Percentiles rank a stretch among this genome's conserved stretches.
Conservation (phyloP, 495 filamentous ascomycete species). For the Talaromyces liani region DNA sequence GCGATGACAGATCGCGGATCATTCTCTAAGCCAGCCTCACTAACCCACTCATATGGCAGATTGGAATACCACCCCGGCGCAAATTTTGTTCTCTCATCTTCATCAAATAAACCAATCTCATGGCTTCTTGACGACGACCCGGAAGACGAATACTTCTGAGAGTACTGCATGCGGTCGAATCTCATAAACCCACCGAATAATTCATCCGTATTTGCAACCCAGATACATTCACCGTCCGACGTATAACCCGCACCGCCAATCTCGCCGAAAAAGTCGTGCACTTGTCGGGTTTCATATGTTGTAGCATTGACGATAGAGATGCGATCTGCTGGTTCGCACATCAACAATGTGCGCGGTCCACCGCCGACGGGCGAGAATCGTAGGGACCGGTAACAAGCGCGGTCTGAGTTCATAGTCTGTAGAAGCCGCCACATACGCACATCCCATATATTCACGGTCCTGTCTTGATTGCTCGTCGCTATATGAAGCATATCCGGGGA, state of each 20-base stretch:
- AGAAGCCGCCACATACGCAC: constrained; percentile 64
- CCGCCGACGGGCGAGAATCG: constrained; percentile 74
- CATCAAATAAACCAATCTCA: neutral
- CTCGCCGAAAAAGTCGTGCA: constrained; percentile 79
- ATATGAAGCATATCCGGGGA: constrained; percentile 80
- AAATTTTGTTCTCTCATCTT: neutral
- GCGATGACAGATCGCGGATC: constrained; percentile 30
- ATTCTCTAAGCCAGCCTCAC: constrained; percentile 24
- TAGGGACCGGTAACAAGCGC: constrained; percentile 71
- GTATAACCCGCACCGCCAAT: constrained; percentile 70
- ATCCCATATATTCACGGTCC: constrained; percentile 78
- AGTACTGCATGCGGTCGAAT: constrained; percentile 53
- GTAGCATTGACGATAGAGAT: constrained; percentile 71
- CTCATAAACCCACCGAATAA: constrained; percentile 75
- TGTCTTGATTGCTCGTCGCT: constrained; percentile 88
- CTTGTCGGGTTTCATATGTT: constrained; percentile 60
- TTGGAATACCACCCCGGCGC: constrained; percentile 10
- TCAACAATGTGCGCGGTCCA: constrained; percentile 65
- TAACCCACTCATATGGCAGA: constrained; percentile 31
- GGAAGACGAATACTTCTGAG: constrained; percentile 16
- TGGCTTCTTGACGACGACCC: neutral
- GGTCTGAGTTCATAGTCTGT: constrained; percentile 59
- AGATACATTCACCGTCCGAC: constrained; percentile 62
- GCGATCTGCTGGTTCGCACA: constrained; percentile 79
- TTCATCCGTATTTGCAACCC: constrained; percentile 67